Conservation (phyloP, 139 green algal species). For the Coelastrella sp. region DNA sequence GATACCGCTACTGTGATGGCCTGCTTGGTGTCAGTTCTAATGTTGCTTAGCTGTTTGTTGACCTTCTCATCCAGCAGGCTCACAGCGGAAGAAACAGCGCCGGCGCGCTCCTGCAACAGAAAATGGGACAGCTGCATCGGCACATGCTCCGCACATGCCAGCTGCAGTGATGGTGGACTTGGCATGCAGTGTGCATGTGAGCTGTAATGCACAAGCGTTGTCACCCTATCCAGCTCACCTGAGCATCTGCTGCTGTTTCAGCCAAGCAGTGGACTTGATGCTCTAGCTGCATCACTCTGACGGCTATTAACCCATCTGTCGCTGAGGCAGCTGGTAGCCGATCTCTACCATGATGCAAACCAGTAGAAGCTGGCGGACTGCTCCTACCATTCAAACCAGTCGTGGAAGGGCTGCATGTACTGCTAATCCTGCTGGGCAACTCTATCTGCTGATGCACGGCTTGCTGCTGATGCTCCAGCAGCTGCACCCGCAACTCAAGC, state of each 20-base stretch:
- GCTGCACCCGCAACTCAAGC: conserved; percentile 7
- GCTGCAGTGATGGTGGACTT: too few relatives aligned
- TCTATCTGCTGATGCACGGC: conserved; percentile 14
- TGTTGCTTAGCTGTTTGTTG: neutral
- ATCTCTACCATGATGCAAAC: neutral
- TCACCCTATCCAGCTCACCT: neutral
- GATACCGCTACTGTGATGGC: neutral
- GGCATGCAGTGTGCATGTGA: too few relatives aligned
- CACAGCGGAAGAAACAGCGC: neutral
- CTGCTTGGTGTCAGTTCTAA: conserved; percentile 24
- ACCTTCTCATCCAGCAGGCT: neutral
- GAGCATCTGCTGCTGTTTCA: neutral
- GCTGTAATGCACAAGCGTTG: too few relatives aligned
- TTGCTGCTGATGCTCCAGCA: conserved; percentile 12
- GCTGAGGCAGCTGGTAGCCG: neutral
- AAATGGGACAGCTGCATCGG: too few relatives aligned
- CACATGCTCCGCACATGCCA: too few relatives aligned
- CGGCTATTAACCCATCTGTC: neutral
- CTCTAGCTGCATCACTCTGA: neutral
- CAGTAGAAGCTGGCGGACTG: neutral
- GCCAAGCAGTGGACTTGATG: conserved; percentile 15
- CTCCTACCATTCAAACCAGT: neutral
- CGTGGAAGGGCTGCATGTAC: neutral
- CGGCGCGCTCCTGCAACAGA: neutral
- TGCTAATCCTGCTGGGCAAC: neutral